Evolutionary conservation across 441 rosid species (phyloP).

Genomic region (Mallotus repandus): DNA sequence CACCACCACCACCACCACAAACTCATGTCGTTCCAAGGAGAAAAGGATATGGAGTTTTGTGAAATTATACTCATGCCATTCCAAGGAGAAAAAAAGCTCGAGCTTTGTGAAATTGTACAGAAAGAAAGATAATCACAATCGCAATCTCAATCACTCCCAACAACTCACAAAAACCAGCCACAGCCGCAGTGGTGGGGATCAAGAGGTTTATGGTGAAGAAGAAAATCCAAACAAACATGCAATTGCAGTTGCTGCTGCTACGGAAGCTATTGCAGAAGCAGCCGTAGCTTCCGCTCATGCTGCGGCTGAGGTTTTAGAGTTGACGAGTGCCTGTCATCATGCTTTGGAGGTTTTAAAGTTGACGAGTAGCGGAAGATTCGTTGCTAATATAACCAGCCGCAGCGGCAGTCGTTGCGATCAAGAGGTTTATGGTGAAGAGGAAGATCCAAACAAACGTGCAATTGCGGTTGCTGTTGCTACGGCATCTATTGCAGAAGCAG

Average conservation of each 20-base stretch:
- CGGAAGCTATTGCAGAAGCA: conserved; percentile 68
- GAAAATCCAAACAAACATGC: conserved; percentile 50
- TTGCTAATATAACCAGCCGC: conserved; percentile 17
- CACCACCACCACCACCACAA: background rate
- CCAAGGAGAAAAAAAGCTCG: conserved; percentile 74
- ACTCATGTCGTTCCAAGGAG: too few species aligned
- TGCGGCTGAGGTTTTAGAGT: conserved; percentile 63
- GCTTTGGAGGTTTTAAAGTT: too few species aligned
- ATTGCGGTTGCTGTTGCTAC: conserved; percentile 58
- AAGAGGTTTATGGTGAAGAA: background rate
- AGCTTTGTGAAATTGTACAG: conserved; percentile 72
- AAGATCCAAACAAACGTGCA: conserved; percentile 51
- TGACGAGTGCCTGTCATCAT: conserved; percentile 29
- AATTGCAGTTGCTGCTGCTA: conserved; percentile 76
- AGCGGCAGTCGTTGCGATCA: background rate
- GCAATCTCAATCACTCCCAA: too few species aligned
- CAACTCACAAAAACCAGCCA: too few species aligned
- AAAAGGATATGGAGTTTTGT: conserved; percentile 14
- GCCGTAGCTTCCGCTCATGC: conserved; percentile 78
- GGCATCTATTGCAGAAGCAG: conserved; percentile 49
- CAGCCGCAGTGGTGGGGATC: background rate
- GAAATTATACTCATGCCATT: conserved; percentile 30
- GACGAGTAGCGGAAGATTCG: conserved; percentile 65
- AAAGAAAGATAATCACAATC: conserved; percentile 30
- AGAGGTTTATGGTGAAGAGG: conserved; percentile 7